phyloP scores from a whole-genome alignment of 2,329 filamentous ascomycete genomes.

The Colletotrichum eremochloae region DNA sequence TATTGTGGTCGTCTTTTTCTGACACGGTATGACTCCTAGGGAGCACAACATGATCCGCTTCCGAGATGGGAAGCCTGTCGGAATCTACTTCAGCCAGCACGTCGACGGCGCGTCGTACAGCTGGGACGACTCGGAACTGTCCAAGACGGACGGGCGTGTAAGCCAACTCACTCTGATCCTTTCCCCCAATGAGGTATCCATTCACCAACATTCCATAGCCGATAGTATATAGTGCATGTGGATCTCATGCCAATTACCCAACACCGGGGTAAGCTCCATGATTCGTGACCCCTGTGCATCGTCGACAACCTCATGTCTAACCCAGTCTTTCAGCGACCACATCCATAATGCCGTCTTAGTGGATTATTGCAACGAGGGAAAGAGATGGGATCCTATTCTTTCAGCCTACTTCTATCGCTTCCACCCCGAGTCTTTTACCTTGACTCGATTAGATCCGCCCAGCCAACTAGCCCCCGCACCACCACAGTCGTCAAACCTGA shows the following conservation, averaged over 20 bases:
- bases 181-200: neutral
- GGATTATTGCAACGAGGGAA: constrained; percentile 53
- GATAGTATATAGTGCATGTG: constrained; percentile 51
- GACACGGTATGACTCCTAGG: constrained; percentile 34
- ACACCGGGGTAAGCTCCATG: constrained; percentile 46
- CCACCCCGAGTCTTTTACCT: constrained; percentile 44
- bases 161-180: neutral
- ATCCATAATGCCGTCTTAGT: constrained; percentile 50
- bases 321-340: constrained; percentile 45
- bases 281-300: fast-evolving
- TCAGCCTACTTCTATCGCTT: constrained; percentile 54
- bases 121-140: constrained; percentile 48
- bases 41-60: constrained; percentile 53
- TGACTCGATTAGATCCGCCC: constrained; percentile 43
- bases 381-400: constrained; percentile 51
- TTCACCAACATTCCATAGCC: constrained; percentile 46
- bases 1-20: neutral
- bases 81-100: constrained; percentile 50
- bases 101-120: constrained; percentile 45
- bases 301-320: neutral
- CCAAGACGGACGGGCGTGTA: constrained; percentile 48
- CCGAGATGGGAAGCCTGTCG: constrained; percentile 46
- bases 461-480: neutral
- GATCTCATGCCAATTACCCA: constrained; percentile 53
- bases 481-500: constrained; percentile 46